Percentiles rank a stretch among this genome's conserved stretches.
Evolutionary conservation across 2,329 filamentous ascomycete genomes (phyloP).

Genomic region (Emergomyces africanus): DNA sequence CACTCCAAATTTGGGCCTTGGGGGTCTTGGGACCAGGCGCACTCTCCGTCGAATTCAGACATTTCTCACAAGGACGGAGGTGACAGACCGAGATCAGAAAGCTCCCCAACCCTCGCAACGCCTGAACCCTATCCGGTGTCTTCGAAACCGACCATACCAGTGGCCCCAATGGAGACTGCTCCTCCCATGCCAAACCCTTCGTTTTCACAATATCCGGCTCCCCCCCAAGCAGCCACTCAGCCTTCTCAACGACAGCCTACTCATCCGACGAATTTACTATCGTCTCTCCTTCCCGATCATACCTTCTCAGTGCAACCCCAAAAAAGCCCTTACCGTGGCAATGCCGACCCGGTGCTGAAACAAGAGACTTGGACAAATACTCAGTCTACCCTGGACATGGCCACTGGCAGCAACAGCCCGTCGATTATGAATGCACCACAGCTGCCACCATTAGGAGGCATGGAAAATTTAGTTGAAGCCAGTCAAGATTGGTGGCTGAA

Average conservation of each 20-base stretch:
- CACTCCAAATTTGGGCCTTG: conserved; percentile 70
- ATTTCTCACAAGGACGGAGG: conserved; percentile 14
- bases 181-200: neutral
- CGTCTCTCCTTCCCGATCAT: neutral
- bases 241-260: neutral
- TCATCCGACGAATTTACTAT: neutral
- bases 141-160: neutral
- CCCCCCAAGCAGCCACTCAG: conserved; percentile 17
- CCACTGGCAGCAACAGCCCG: conserved; percentile 13
- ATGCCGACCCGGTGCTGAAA: conserved; percentile 7
- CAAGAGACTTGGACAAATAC: conserved; percentile 1
- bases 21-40: conserved; percentile 43
- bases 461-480: conserved; percentile 49
- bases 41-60: conserved; percentile 35
- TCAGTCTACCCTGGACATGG: conserved; percentile 8
- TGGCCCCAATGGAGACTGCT: neutral
- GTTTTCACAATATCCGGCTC: conserved; percentile 14
- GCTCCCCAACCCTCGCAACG: neutral
- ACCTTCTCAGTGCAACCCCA: neutral
- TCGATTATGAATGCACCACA: conserved; percentile 2
- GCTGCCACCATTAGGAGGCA: conserved; percentile 37
- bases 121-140: neutral
- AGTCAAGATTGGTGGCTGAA: conserved; percentile 53
- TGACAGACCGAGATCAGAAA: neutral
- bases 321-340: neutral